A percentile compares a stretch with the other conserved stretches of the same genome.
Conservation (phyloP, 345 rosid species). For the Cardiospermum halicacabum region DNA sequence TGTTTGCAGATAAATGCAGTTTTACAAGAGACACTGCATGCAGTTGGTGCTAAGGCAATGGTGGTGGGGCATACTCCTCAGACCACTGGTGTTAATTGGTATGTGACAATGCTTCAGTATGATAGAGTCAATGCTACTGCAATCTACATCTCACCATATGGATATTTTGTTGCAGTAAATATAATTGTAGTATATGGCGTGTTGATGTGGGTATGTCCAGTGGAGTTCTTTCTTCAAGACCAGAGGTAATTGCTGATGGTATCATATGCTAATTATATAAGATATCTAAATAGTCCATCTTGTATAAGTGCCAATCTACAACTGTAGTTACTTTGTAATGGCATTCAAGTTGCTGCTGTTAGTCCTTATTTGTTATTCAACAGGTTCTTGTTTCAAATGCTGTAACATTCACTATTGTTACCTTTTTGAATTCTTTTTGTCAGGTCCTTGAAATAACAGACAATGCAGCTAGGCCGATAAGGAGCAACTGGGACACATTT, state of each 20-base stretch:
- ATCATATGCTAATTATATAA: no score
- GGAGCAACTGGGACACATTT: constrained; percentile 41
- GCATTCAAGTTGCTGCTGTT: background rate
- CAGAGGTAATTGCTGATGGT: constrained; percentile 54
- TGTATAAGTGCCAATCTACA: background rate
- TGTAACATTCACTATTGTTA: background rate
- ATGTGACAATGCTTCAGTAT: background rate
- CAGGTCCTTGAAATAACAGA: constrained; percentile 83
- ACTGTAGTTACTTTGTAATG: background rate
- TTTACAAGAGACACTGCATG: constrained; percentile 63
- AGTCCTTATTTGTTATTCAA: background rate
- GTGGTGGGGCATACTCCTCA: constrained; percentile 99
- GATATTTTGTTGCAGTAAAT: constrained; percentile 46
- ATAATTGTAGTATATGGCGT: constrained; percentile 79
- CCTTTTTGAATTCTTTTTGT: constrained; percentile 2
- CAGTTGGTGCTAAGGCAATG: constrained; percentile 78
- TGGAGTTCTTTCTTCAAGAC: constrained; percentile 85
- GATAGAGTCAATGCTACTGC: background rate
- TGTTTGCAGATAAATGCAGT: constrained; percentile 48
- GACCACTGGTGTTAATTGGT: constrained; percentile 78
- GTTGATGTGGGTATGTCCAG: constrained; percentile 97
- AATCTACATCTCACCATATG: background rate
- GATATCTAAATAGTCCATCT: background rate
- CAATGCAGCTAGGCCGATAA: constrained; percentile 61
- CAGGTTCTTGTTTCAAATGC: background rate